A percentile compares a stretch with the other conserved stretches of the same genome.
phyloP scores from a whole-genome alignment of 805 yeast species.

The Pichia kluyveri region DNA sequence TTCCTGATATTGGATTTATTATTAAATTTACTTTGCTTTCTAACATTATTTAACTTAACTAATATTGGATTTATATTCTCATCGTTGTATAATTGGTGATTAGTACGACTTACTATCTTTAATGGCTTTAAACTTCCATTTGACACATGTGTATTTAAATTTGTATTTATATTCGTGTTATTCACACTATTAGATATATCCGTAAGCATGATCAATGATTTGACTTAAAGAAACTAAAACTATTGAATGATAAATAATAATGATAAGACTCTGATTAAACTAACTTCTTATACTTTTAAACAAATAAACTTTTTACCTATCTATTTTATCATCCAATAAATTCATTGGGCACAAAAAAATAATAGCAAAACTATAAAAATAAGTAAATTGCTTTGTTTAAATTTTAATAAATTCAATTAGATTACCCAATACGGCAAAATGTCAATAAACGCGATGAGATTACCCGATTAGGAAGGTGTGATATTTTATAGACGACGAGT shows the following conservation, averaged over 20 bases:
- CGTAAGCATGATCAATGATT: slow-evolving; percentile 6
- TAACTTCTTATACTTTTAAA: background rate
- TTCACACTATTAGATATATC: slow-evolving; percentile 11
- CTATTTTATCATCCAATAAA: too few species aligned
- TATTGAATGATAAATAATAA: too few species aligned
- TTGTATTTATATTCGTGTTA: too few species aligned
- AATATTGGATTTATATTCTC: background rate
- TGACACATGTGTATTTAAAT: too few species aligned
- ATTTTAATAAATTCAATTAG: background rate
- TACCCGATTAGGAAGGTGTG: slow-evolving; percentile 1
- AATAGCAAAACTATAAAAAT: too few species aligned
- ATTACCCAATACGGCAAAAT: background rate
- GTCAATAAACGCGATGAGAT: background rate
- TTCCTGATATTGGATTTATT: background rate
- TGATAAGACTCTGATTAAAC: too few species aligned
- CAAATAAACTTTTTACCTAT: too few species aligned
- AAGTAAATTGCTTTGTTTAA: too few species aligned
- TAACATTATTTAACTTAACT: background rate
- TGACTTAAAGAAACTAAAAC: background rate
- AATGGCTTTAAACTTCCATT: background rate
- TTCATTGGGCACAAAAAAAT: too few species aligned
- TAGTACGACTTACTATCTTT: slow-evolving; percentile 4
- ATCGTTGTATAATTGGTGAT: background rate
- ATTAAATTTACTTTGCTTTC: background rate
- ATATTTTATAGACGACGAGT: background rate